Evolutionary conservation across 352 stramenopile genomes (phyloP).

Genomic region (Salisapilia sapeloensis): DNA sequence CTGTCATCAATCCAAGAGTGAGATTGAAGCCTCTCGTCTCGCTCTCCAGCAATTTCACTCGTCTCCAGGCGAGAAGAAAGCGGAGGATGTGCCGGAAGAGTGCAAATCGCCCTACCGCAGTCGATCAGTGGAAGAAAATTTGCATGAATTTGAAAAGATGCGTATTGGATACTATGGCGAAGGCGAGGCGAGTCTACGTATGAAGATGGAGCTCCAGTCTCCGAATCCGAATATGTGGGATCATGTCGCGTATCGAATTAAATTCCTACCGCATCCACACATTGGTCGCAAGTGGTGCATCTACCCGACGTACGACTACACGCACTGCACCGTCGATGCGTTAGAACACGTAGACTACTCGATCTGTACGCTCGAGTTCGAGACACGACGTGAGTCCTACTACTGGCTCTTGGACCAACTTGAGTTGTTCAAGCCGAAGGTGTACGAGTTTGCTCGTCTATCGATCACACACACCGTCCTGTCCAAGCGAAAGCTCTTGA

Average conservation of each 20-base stretch:
- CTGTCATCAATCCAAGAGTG: slow-evolving; percentile 74
- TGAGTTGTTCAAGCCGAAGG: slow-evolving; percentile 95
- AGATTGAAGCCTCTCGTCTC: slow-evolving; percentile 62
- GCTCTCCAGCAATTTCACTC: slow-evolving; percentile 63
- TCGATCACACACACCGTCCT: slow-evolving; percentile 98
- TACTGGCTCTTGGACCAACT: slow-evolving; percentile 97
- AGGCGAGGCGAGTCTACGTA: slow-evolving; percentile 85
- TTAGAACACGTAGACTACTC: slow-evolving; percentile 99
- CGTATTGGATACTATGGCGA: slow-evolving; percentile 78
- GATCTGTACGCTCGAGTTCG: slow-evolving; percentile 99
- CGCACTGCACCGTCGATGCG: slow-evolving; percentile 95
- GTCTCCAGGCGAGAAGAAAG: slow-evolving; percentile 27
- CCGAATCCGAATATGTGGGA: slow-evolving; percentile 99
- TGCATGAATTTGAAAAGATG: slow-evolving; percentile 97
- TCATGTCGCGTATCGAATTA: slow-evolving; percentile 97
- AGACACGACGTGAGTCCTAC: slow-evolving; percentile 96
- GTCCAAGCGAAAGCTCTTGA: slow-evolving; percentile 96
- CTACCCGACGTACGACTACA: slow-evolving; percentile 99
- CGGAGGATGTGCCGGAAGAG: slow-evolving; percentile 27
- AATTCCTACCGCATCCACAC: slow-evolving; percentile 95
- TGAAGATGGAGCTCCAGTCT: slow-evolving; percentile 98
- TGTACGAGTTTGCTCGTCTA: slow-evolving; percentile 93
- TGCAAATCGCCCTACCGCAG: slow-evolving; percentile 84
- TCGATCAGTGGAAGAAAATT: slow-evolving; percentile 88
- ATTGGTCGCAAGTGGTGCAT: slow-evolving; percentile 97